phyloP scores from a whole-genome alignment of 192 early-diverging fungal species.

The Coemansia guatemalensis region DNA sequence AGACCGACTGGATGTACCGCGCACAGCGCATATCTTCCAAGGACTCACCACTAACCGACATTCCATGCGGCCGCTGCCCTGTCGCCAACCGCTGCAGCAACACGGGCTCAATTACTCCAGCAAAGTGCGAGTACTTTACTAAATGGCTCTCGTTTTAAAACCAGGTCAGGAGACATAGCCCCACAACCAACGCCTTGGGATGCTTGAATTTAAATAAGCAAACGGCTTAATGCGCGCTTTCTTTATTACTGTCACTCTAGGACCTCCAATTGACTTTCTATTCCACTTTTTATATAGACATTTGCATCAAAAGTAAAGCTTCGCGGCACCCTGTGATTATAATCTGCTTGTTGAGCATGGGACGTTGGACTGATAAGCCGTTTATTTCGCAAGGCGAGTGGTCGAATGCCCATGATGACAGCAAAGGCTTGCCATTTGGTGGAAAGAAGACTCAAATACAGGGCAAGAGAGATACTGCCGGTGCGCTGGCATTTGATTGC shows the following conservation, averaged over 20 bases:
- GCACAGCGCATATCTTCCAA: slow-evolving; percentile 57
- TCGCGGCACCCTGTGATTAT: not conserved
- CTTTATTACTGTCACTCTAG: not conserved
- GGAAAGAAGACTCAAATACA: slow-evolving; percentile 61
- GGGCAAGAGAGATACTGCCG: slow-evolving; percentile 57
- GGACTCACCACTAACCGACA: slow-evolving; percentile 66
- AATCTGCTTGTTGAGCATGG: slow-evolving; percentile 14
- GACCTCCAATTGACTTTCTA: not conserved
- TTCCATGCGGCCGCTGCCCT: slow-evolving; percentile 89
- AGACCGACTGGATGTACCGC: slow-evolving; percentile 69
- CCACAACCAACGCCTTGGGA: not conserved
- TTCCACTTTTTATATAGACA: too few relatives aligned
- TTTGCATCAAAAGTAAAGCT: too few relatives aligned
- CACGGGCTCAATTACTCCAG: slow-evolving; percentile 72
- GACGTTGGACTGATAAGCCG: slow-evolving; percentile 70
- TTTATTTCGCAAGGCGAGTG: slow-evolving; percentile 87
- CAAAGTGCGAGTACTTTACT: slow-evolving; percentile 76
- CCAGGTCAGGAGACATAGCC: not conserved
- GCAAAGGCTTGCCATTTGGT: slow-evolving; percentile 62
- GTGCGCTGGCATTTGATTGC: slow-evolving; percentile 71
- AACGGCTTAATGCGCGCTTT: too few relatives aligned
- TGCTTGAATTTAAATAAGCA: not conserved
- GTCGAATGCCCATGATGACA: slow-evolving; percentile 58
- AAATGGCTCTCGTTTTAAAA: slow-evolving; percentile 73
- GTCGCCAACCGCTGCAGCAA: slow-evolving; percentile 75